Conservation (phyloP, 192 early-diverging fungal genomes). For the Gonapodya prolifera region DNA sequence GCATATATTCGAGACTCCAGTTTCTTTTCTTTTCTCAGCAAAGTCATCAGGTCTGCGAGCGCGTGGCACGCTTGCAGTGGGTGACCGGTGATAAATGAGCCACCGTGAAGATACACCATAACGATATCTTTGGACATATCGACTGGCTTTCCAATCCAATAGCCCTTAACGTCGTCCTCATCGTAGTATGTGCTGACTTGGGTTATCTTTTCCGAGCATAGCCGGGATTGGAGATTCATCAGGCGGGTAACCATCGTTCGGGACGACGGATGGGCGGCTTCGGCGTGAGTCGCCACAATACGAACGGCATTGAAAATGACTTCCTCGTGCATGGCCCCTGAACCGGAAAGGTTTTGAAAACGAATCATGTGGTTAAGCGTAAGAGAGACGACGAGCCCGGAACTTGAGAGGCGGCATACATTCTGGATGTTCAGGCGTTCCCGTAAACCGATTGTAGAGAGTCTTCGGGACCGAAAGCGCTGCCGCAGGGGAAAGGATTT, state of each 20-base stretch:
- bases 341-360: not conserved
- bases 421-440: not conserved
- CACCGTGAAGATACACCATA: not conserved
- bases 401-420: not conserved
- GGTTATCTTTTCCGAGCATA: not conserved
- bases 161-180: not conserved
- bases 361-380: not conserved
- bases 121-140: not conserved
- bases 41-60: not conserved
- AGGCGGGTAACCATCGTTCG: not conserved
- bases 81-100: not conserved
- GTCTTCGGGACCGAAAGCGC: not conserved
- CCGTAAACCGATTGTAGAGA: not conserved
- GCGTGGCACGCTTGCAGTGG: not conserved
- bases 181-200: not conserved
- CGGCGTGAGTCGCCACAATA: not conserved
- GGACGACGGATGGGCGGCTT: not conserved
- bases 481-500: not conserved
- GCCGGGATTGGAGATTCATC: not conserved
- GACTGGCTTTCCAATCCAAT: not conserved
- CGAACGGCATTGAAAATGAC: not conserved
- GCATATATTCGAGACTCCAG: not conserved
- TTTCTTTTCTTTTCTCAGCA: not conserved
- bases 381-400: not conserved
- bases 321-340: not conserved